Evolutionary conservation across 1,139 yeast species (phyloP).

Genomic region (Lodderomyces pseudojiufengensis): DNA sequence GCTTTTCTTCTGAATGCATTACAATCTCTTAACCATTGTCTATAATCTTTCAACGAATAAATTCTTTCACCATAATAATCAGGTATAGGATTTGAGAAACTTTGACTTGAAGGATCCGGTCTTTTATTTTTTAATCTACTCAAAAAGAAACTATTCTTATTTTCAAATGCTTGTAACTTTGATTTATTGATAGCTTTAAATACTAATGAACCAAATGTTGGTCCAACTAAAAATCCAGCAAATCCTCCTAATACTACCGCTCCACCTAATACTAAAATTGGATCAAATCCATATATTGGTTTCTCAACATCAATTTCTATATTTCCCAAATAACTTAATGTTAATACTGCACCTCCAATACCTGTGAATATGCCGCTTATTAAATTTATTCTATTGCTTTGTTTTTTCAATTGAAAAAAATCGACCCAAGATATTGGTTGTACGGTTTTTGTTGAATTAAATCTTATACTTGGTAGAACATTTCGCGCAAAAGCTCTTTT

Average conservation of each 20-base stretch:
- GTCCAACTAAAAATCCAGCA: slow-evolving; percentile 80
- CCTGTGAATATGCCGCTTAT: slow-evolving; percentile 69
- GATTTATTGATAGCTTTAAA: slow-evolving; percentile 57
- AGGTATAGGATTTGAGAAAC: slow-evolving; percentile 92
- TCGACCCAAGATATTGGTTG: slow-evolving; percentile 62
- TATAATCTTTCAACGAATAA: slow-evolving; percentile 78
- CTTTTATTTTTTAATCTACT: slow-evolving; percentile 71
- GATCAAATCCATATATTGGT: slow-evolving; percentile 81
- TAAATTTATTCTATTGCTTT: slow-evolving; percentile 66
- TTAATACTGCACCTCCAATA: slow-evolving; percentile 58
- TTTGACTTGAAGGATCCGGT: slow-evolving; percentile 91
- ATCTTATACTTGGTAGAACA: slow-evolving; percentile 15
- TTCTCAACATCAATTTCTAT: slow-evolving; percentile 82
- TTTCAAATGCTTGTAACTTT: slow-evolving; percentile 42
- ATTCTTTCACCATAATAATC: slow-evolving; percentile 97
- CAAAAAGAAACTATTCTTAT: slow-evolving; percentile 71
- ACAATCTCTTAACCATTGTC: slow-evolving; percentile 95
- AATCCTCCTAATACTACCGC: slow-evolving; percentile 67
- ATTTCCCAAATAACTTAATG: slow-evolving; percentile 77
- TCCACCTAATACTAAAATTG: slow-evolving; percentile 70
- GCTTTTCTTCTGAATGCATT: slow-evolving; percentile 86
- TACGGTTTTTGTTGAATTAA: slow-evolving; percentile 20
- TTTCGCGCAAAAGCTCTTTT: slow-evolving; percentile 10
- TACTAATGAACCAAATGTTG: slow-evolving; percentile 67
- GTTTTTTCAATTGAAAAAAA: slow-evolving; percentile 71